phyloP scores from a whole-genome alignment of 75 land plant species.

The Azolla pinnata region DNA sequence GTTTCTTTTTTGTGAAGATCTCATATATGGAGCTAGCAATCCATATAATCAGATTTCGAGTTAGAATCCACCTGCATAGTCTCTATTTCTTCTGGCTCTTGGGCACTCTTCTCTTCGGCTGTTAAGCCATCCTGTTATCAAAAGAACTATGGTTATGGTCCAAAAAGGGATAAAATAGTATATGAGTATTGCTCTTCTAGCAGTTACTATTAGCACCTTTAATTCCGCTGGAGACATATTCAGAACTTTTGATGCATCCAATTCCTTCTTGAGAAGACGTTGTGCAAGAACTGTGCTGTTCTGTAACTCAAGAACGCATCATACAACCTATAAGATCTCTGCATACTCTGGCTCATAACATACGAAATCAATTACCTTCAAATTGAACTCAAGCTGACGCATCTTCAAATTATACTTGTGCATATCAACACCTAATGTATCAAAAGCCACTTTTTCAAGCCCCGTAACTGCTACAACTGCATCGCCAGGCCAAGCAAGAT shows the following conservation, averaged over 20 bases:
- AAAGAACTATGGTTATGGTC: not conserved
- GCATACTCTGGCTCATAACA: not conserved
- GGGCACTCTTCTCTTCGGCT: slow-evolving; percentile 58
- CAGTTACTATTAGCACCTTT: slow-evolving; percentile 38
- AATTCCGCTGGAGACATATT: slow-evolving; percentile 85
- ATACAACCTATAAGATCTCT: not conserved
- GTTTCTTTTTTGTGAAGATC: too few species aligned
- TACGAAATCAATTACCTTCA: slow-evolving; percentile 41
- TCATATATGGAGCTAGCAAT: too few species aligned
- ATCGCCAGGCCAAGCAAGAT: slow-evolving; percentile 50
- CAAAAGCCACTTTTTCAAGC: slow-evolving; percentile 67
- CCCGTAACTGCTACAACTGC: slow-evolving; percentile 51
- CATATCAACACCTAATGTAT: slow-evolving; percentile 48
- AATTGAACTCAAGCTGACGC: slow-evolving; percentile 71
- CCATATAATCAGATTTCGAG: not conserved
- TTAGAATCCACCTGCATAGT: slow-evolving; percentile 64
- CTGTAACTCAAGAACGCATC: too few species aligned
- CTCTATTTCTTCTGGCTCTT: slow-evolving; percentile 64
- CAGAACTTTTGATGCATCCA: slow-evolving; percentile 65
- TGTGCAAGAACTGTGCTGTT: slow-evolving; percentile 47
- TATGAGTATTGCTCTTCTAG: not conserved
- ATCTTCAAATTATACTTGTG: slow-evolving; percentile 90
- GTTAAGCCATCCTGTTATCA: slow-evolving; percentile 69
- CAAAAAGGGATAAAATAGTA: too few species aligned
- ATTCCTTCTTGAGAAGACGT: slow-evolving; percentile 70